Evolutionary conservation across 2,329 filamentous ascomycete genomes (phyloP), one percentile per base, ranked within the genome.

Genomic region (Fusarium austroafricanum): DNA sequence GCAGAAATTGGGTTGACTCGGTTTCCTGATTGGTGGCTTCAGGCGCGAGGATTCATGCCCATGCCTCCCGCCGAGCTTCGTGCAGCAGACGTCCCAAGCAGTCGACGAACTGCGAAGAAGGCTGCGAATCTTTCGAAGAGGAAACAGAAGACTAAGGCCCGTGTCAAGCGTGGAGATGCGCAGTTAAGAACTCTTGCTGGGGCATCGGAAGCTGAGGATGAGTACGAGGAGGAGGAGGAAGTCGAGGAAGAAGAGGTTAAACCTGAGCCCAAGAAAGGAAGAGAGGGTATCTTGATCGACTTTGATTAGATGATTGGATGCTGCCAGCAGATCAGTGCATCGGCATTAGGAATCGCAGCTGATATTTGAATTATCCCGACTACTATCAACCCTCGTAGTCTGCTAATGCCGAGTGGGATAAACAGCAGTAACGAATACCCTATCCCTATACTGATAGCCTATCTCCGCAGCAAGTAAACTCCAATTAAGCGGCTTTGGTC

Each of bases 1-100:
- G 71, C 68, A 10, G 76, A 78, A 54, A 78, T 84, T 21, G 83
- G 83, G 0, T 77, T 86, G 11, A 49, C 38, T 10, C 75, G 77
- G 60, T 76, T 79, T 49, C 84, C 84, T 2, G 61, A 61, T 2
- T 86, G 84, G 84, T 86, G 75, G 73, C 66, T 71, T 5, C 61
- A 72, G 31, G 53, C 70, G 5, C 51, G 58, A n/a, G 67, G 68
- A 11, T 35, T 59, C 54, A 61, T 66, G 23, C 59, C 68, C 10
- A 66, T 73, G 47, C 51, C 63, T 3, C 39, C 43, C 15, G 54
- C 43, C 18, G 28, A 44, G n/a, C 46, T 55, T 40, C 54, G 53
- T 10, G 42, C 37, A 17, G 50, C 31, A 2, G 60, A 54, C 42
- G 28, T 49, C n/a, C 21, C 35, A 4, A 37, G 61, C 17, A 35